These are phyloP conservation scores for Ascosphaera apis DNA, from an alignment of 2,329 filamentous ascomycete species.

Conservation along the genomic window DNA sequence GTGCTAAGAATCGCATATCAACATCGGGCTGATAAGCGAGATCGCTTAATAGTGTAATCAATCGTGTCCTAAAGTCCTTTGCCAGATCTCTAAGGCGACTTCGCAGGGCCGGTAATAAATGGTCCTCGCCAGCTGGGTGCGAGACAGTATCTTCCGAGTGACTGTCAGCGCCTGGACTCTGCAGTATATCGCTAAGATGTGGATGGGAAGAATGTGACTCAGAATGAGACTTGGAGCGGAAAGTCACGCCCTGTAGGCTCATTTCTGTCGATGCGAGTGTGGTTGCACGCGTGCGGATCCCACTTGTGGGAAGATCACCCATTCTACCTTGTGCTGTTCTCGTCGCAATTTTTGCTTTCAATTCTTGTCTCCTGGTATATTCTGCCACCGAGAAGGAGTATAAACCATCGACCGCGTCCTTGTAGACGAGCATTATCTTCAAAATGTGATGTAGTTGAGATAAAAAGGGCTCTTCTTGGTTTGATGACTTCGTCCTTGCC, in stretches of 20 bases:
- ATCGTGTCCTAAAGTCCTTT: slow-evolving; percentile 48
- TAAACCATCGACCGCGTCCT: slow-evolving; percentile 76
- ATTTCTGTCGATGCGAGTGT: background rate
- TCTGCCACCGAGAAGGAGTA: slow-evolving; percentile 91
- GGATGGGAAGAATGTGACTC: background rate
- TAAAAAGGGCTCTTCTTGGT: slow-evolving; percentile 58
- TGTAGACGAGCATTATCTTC: slow-evolving; percentile 81
- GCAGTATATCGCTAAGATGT: slow-evolving; percentile 8
- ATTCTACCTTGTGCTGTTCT: slow-evolving; percentile 41
- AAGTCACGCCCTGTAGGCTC: slow-evolving; percentile 1
- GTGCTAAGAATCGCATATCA: slow-evolving; percentile 84
- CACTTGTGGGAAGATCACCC: slow-evolving; percentile 13
- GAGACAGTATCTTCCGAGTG: slow-evolving; percentile 13
- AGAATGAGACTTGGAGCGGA: background rate
- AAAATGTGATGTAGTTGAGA: slow-evolving; percentile 79
- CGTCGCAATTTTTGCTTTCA: slow-evolving; percentile 46
- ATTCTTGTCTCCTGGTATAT: slow-evolving; percentile 76
- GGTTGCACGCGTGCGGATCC: slow-evolving; percentile 1
- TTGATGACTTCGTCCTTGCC: slow-evolving; percentile 13
- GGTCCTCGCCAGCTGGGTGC: slow-evolving; percentile 27
- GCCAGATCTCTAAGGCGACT: slow-evolving; percentile 50
- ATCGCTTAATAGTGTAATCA: slow-evolving; percentile 71
- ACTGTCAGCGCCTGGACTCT: slow-evolving; percentile 14
- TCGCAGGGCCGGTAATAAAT: slow-evolving; percentile 52
- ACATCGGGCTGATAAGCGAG: slow-evolving; percentile 81